Evolutionary conservation across 2,329 filamentous ascomycete species (phyloP).

Genomic region (Lojkania enalia): DNA sequence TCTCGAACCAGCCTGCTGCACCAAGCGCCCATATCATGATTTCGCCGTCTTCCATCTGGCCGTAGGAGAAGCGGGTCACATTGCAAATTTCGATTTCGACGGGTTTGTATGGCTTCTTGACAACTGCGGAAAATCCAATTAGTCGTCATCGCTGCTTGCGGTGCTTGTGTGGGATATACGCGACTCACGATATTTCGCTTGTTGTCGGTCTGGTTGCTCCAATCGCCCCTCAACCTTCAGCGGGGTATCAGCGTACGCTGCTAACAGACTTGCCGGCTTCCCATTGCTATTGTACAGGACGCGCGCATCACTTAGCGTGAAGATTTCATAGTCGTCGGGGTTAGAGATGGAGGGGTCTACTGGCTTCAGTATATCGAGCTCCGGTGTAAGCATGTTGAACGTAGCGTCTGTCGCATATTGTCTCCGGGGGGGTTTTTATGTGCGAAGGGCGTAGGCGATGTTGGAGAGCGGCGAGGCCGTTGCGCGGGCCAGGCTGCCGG

Average conservation of each 20-base stretch:
- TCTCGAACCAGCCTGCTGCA: slow-evolving; percentile 68
- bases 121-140: slow-evolving; percentile 24
- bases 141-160: no score
- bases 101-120: slow-evolving; percentile 38
- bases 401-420: not conserved
- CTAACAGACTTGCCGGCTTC: slow-evolving; percentile 61
- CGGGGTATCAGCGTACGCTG: slow-evolving; percentile 63
- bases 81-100: slow-evolving; percentile 59
- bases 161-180: no score
- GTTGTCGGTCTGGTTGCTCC: slow-evolving; percentile 38
- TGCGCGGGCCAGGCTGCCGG: not conserved
- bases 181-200: slow-evolving; percentile 37
- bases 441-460: not conserved
- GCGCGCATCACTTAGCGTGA: slow-evolving; percentile 63
- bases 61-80: slow-evolving; percentile 53
- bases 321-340: slow-evolving; percentile 62
- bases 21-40: slow-evolving; percentile 69
- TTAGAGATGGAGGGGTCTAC: slow-evolving; percentile 45
- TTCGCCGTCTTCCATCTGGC: slow-evolving; percentile 58
- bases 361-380: slow-evolving; percentile 47
- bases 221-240: slow-evolving; percentile 65
- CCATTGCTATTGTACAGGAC: slow-evolving; percentile 61
- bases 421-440: not conserved
- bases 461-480: not conserved
- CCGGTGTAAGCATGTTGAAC: slow-evolving; percentile 29